These are phyloP conservation scores for Neurospora terricola DNA, from an alignment of 495 filamentous ascomycete genomes.

Conservation along the genomic window DNA sequence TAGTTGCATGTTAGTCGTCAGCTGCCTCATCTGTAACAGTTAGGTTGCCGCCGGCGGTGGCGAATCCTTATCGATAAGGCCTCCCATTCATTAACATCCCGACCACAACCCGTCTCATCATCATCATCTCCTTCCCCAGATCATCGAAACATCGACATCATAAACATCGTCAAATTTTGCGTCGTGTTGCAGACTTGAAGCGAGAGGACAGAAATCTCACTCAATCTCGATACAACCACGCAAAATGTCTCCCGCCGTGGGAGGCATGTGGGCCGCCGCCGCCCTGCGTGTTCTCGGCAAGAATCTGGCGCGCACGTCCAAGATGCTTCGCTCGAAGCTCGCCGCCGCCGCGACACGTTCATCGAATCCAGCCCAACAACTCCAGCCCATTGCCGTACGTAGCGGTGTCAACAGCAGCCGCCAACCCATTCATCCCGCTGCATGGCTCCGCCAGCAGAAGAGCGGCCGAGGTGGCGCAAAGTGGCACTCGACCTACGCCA, in stretches of 20 bases:
- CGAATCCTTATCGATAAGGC: conserved; percentile 19
- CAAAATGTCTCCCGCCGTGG: conserved; percentile 51
- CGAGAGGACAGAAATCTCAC: background rate
- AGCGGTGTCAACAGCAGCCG: conserved; percentile 33
- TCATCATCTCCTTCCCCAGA: background rate
- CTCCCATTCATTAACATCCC: conserved; percentile 3
- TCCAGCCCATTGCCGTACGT: conserved; percentile 41
- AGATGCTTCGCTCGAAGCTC: conserved; percentile 52
- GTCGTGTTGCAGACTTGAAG: background rate
- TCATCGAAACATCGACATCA: background rate
- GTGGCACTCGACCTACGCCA: conserved; percentile 58
- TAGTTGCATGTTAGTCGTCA: background rate
- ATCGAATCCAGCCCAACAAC: conserved; percentile 24
- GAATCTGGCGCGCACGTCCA: conserved; percentile 54
- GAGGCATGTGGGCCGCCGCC: conserved; percentile 62
- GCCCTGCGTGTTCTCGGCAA: conserved; percentile 59
- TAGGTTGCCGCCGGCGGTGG: background rate
- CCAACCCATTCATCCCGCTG: conserved; percentile 64
- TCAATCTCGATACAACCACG: conserved; percentile 1
- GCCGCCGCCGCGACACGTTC: conserved; percentile 40
- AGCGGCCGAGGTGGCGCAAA: conserved; percentile 33
- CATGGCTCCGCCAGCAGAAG: conserved; percentile 62
- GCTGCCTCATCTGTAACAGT: background rate
- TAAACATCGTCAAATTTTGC: background rate
- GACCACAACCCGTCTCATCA: conserved; percentile 8